Base-by-base conservation (phyloP, 129 eudicot genomes). In the Daucus carota region DNA sequence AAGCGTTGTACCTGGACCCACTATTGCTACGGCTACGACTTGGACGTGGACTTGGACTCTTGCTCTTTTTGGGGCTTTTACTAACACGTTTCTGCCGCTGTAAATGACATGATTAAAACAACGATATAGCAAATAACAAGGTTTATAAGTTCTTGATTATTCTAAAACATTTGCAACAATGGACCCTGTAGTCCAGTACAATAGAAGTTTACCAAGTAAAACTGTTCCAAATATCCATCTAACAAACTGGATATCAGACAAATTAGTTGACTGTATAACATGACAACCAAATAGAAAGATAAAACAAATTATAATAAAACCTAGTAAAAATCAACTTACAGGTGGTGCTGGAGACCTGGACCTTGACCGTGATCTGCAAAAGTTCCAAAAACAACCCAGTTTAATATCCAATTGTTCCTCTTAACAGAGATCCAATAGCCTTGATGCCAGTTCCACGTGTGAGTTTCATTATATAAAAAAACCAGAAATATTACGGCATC, bases 301-400 rank as follows among this genome's bases (percentile, higher is more conserved):
- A 67, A 1, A 31, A 67, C 8, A 63, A 4, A 62, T 11, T 17
- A 43, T 8, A 4, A 11, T 52, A 26, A 41, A 75, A 60, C 28
- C 65, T 42, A 67, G 67, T 42, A 28, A 18, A 60, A 62, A 57
- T n/a, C 33, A 28, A 89, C 98, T 94, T 91, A 94, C 97, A 89
- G 97, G 76, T 42, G 93, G 90, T 46, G 78, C 81, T 6, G 96
- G 98, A 32, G 98, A 94, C 80, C 93, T 88, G 92, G 98, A 94
- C 82, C 97, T 91, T 91, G 98, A 89, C 38, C 87, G 96, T 71
- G 97, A 94, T 94, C 98, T 94, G 98, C 96, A 94, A 94, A 94
- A 91, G 92, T 87, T 91, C 93, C 97, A 92, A 84, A 93, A 90
- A 93, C 83, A 90, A 90, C 78, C 85, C 81, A 93, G 52, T 87